A percentile compares a stretch with the other conserved stretches of the same genome.
These are phyloP conservation scores for Kurtzmaniella cleridarum DNA, from an alignment of 805 yeast species.

Conservation along the genomic window DNA sequence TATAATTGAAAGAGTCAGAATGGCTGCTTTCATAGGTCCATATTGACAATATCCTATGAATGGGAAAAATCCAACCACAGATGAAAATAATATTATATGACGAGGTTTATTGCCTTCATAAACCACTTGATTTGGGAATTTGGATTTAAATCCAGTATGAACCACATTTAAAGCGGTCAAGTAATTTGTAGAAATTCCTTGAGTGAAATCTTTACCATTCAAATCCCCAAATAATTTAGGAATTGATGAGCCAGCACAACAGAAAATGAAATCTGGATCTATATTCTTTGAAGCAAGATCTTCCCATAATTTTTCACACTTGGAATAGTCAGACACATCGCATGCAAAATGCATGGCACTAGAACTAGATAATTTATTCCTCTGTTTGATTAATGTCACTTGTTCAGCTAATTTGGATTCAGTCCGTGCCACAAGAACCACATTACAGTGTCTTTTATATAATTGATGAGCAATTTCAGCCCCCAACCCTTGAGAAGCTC, in stretches of 20 bases:
- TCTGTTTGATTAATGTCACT: constrained; percentile 24
- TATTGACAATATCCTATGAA: constrained; percentile 89
- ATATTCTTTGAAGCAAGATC: constrained; percentile 14
- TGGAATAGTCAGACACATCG: constrained; percentile 57
- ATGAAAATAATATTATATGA: constrained; percentile 58
- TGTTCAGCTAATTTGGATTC: constrained; percentile 50
- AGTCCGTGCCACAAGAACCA: constrained; percentile 75
- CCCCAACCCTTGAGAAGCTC: constrained; percentile 95
- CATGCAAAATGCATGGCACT: constrained; percentile 42
- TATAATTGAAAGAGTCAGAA: constrained; percentile 67
- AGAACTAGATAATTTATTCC: not conserved
- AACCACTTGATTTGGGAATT: constrained; percentile 3
- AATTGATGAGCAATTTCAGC: constrained; percentile 63
- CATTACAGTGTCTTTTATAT: constrained; percentile 51
- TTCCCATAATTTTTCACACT: constrained; percentile 43
- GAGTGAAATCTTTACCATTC: constrained; percentile 48
- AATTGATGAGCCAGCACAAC: constrained; percentile 84
- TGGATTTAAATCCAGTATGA: constrained; percentile 53
- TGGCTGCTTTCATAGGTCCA: constrained; percentile 83
- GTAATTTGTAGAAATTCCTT: constrained; percentile 68
- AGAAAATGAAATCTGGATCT: constrained; percentile 68
- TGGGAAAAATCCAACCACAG: constrained; percentile 78
- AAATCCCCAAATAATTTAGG: constrained; percentile 77
- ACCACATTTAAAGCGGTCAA: constrained; percentile 64
- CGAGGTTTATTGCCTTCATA: constrained; percentile 34